phyloP scores from a whole-genome alignment of 352 stramenopile species.

The Pythium scleroteichum region DNA sequence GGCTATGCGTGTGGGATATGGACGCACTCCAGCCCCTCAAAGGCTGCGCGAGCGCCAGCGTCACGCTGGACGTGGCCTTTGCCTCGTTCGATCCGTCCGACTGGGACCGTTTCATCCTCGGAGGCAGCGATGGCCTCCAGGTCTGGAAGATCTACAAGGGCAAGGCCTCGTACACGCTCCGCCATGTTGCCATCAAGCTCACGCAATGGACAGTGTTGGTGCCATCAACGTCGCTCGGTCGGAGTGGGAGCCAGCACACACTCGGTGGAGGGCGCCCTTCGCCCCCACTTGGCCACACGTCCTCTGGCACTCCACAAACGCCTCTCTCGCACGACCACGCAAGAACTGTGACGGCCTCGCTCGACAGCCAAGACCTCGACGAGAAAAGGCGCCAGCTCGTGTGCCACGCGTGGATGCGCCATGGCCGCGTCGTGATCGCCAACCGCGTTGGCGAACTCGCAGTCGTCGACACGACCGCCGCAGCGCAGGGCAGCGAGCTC shows the following conservation, averaged over 20 bases:
- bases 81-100: conserved; percentile 74
- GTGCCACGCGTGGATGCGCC: conserved; percentile 61
- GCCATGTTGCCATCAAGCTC: conserved; percentile 29
- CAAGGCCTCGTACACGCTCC: conserved; percentile 28
- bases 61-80: conserved; percentile 41
- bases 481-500: conserved; percentile 33
- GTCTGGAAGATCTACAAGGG: conserved; percentile 70
- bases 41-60: conserved; percentile 35
- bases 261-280: not conserved
- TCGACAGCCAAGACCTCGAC: conserved; percentile 38
- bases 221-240: not conserved
- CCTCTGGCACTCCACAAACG: not conserved
- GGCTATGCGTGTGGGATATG: conserved; percentile 70
- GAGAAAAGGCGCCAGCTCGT: conserved; percentile 48
- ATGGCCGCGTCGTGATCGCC: conserved; percentile 43
- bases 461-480: conserved; percentile 39
- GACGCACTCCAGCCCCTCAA: conserved; percentile 50
- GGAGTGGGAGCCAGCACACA: conserved; percentile 1
- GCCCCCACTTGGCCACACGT: conserved; percentile 1
- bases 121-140: conserved; percentile 57
- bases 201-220: conserved; percentile 14
- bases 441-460: conserved; percentile 61
- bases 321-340: not conserved
- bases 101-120: conserved; percentile 59
- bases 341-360: not conserved